These are phyloP conservation scores for Echites panduratus DNA, from an alignment of 257 asterid species.

Conservation along the genomic window DNA sequence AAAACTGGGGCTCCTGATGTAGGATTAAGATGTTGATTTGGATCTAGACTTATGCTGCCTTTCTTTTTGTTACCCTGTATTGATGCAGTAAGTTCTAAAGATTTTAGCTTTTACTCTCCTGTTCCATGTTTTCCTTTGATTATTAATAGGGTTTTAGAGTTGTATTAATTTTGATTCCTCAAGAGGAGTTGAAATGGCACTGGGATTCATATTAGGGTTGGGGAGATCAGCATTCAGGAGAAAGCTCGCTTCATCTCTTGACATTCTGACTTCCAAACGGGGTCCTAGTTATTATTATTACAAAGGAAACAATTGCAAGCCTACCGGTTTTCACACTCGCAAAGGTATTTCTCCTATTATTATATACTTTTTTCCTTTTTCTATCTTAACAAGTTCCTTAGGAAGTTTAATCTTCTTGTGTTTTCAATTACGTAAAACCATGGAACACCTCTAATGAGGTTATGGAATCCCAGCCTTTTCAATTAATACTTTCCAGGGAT, in stretches of 20 bases:
- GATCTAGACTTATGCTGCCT: too few species aligned
- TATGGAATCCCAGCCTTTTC: not conserved
- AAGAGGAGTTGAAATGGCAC: constrained; percentile 34
- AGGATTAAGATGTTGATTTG: too few species aligned
- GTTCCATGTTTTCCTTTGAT: not conserved
- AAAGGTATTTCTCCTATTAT: constrained; percentile 44
- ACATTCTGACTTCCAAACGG: constrained; percentile 65
- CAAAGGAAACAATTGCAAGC: constrained; percentile 89
- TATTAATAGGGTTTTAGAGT: not conserved
- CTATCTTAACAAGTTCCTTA: not conserved
- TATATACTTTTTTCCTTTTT: not conserved
- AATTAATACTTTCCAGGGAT: not conserved
- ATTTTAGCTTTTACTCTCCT: too few species aligned
- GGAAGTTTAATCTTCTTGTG: not conserved
- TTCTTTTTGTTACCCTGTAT: too few species aligned
- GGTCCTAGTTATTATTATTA: constrained; percentile 58
- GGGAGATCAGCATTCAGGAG: constrained; percentile 62
- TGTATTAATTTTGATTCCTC: not conserved
- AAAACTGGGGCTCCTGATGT: too few species aligned
- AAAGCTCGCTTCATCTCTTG: constrained; percentile 72
- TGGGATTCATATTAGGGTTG: constrained; percentile 65
- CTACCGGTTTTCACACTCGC: constrained; percentile 93
- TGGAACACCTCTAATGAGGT: not conserved
- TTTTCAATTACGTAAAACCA: not conserved
- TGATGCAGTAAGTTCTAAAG: too few species aligned